Evolutionary conservation across 78 protist genomes (phyloP).

Genomic region (Dictyostelium intermedium): DNA sequence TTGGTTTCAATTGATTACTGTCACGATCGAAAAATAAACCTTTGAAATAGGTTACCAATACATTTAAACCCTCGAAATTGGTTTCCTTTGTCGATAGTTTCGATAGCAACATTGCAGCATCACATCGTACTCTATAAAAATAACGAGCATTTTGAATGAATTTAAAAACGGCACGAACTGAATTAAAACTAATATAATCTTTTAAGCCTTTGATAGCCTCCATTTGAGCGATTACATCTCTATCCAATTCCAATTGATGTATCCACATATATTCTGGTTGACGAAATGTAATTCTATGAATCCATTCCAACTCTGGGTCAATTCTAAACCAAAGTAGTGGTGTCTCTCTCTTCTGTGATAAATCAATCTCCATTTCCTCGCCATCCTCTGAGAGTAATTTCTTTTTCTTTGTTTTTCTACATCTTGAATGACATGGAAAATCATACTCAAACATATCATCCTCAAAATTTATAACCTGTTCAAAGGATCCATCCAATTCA

Average conservation of each 20-base stretch:
- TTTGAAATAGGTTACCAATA: constrained; percentile 37
- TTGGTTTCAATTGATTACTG: constrained; percentile 23
- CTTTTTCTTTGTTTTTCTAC: constrained; percentile 63
- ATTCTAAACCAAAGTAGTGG: constrained; percentile 82
- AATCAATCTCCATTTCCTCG: constrained; percentile 60
- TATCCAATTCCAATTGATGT: constrained; percentile 82
- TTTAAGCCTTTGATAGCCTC: constrained; percentile 75
- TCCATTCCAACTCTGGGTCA: constrained; percentile 85
- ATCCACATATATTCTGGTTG: constrained; percentile 87
- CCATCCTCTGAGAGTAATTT: constrained; percentile 39
- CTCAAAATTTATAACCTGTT: constrained; percentile 60
- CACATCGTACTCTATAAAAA: constrained; percentile 57
- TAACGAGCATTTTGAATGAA: constrained; percentile 27
- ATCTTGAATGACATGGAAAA: constrained; percentile 66
- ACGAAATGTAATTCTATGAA: constrained; percentile 64
- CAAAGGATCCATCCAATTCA: constrained; percentile 77
- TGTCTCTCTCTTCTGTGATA: constrained; percentile 69
- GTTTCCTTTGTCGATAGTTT: constrained; percentile 47
- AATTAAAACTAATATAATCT: constrained; percentile 1
- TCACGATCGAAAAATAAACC: constrained; percentile 43
- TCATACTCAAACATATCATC: constrained; percentile 70
- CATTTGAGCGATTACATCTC: constrained; percentile 83
- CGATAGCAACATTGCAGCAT: constrained; percentile 68
- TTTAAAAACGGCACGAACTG: constrained; percentile 30
- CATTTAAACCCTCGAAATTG: constrained; percentile 51